Evolutionary conservation across 768 basidiomycete genomes (phyloP).

Genomic region (Saitozyma sp.): DNA sequence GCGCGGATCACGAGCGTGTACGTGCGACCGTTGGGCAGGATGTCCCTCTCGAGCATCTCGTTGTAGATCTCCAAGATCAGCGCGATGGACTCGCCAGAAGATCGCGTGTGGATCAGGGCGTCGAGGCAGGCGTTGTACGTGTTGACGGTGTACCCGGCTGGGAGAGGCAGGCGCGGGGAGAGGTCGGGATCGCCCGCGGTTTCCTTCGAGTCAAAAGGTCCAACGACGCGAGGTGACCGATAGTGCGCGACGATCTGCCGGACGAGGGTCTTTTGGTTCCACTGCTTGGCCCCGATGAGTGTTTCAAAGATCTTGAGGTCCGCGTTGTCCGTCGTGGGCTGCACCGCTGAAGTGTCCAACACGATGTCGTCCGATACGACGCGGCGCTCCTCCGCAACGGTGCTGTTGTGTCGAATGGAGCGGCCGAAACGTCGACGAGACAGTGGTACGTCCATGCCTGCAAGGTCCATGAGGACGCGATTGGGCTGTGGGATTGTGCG

Average conservation of each 20-base stretch:
- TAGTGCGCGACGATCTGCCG: slow-evolving; percentile 30
- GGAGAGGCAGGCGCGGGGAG: slow-evolving; percentile 28
- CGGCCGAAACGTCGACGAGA: slow-evolving; percentile 12
- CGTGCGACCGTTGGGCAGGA: slow-evolving; percentile 66
- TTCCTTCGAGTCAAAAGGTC: slow-evolving; percentile 18
- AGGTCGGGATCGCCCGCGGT: slow-evolving; percentile 17
- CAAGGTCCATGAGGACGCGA: slow-evolving; percentile 39
- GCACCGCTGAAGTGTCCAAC: background rate
- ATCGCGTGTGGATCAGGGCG: slow-evolving; percentile 55
- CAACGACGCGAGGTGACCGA: slow-evolving; percentile 26
- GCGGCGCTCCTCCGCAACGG: background rate
- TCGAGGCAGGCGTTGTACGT: slow-evolving; percentile 68
- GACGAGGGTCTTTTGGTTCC: slow-evolving; percentile 5
- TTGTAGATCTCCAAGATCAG: slow-evolving; percentile 70
- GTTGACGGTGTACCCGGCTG: slow-evolving; percentile 49
- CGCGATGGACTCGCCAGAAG: slow-evolving; percentile 60
- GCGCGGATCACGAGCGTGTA: slow-evolving; percentile 65
- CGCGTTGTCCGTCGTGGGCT: background rate
- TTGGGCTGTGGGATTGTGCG: slow-evolving; percentile 27
- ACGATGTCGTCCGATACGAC: background rate
- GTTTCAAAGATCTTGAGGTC: slow-evolving; percentile 7
- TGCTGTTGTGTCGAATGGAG: slow-evolving; percentile 20
- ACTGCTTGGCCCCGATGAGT: slow-evolving; percentile 6
- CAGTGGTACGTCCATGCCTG: slow-evolving; percentile 27
- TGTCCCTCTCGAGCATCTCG: slow-evolving; percentile 63